A percentile compares a stretch with the other conserved stretches of the same genome.
phyloP scores from a whole-genome alignment of 129 eudicot genomes.

The Saussurea involucrata region DNA sequence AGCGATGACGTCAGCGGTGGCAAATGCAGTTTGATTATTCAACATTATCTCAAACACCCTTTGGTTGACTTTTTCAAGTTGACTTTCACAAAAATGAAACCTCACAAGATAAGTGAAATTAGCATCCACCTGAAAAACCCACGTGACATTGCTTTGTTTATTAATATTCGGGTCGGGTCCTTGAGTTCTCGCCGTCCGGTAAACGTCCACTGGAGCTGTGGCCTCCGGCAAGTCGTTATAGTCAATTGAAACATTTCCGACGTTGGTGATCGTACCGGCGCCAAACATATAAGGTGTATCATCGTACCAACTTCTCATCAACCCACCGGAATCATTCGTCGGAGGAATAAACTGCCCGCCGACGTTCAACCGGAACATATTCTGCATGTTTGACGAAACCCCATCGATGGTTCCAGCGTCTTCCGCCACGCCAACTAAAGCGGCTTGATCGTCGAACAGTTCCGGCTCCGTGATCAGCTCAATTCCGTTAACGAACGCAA shows the following conservation, averaged over 20 bases:
- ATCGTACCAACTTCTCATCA: constrained; percentile 77
- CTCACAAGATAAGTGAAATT: constrained; percentile 66
- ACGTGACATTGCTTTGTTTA: constrained; percentile 52
- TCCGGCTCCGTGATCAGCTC: constrained; percentile 51
- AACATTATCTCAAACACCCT: constrained; percentile 53
- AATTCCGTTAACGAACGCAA: constrained; percentile 74
- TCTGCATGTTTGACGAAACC: constrained; percentile 25
- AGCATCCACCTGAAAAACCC: constrained; percentile 67
- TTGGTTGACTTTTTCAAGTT: constrained; percentile 36
- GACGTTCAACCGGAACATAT: constrained; percentile 61
- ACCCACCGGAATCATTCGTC: constrained; percentile 51
- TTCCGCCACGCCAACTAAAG: constrained; percentile 39
- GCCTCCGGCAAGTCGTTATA: constrained; percentile 25
- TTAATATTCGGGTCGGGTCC: constrained; percentile 52
- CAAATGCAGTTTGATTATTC: constrained; percentile 58
- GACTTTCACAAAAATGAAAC: constrained; percentile 68
- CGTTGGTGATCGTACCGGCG: constrained; percentile 34
- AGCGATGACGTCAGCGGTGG: constrained; percentile 42
- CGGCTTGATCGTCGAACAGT: constrained; percentile 40
- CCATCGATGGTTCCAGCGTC: constrained; percentile 28
- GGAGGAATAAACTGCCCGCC: constrained; percentile 69
- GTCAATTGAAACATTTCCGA: constrained; percentile 30
- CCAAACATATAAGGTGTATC: constrained; percentile 66
- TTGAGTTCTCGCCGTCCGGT: constrained; percentile 46
- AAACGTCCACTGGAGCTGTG: constrained; percentile 62